Percentiles rank a stretch among this genome's conserved stretches.
Conservation (phyloP, 2,329 filamentous ascomycete genomes). For the Trichothecium sympodiale region DNA sequence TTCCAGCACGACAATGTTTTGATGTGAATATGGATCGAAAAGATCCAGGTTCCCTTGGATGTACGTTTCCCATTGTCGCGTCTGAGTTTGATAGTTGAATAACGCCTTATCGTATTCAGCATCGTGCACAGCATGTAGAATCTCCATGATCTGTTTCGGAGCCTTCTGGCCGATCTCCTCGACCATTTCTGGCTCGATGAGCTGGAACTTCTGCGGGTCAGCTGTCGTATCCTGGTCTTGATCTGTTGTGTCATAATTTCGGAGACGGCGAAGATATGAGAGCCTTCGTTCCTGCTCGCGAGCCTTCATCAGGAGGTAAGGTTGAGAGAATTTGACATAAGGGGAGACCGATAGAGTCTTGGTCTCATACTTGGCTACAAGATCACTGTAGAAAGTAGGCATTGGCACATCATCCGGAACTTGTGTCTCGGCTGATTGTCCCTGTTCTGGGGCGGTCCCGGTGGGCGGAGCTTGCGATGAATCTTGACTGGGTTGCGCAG, state of each 20-base stretch:
- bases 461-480: neutral
- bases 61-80: slow-evolving; percentile 91
- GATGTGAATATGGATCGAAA: slow-evolving; percentile 90
- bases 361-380: slow-evolving; percentile 86
- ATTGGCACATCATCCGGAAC: slow-evolving; percentile 71
- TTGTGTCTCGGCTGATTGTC: slow-evolving; percentile 18
- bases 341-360: slow-evolving; percentile 91
- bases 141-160: slow-evolving; percentile 80
- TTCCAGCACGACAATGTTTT: slow-evolving; percentile 90
- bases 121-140: slow-evolving; percentile 88
- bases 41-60: slow-evolving; percentile 78
- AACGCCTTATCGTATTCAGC: slow-evolving; percentile 93
- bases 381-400: slow-evolving; percentile 88
- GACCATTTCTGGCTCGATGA: slow-evolving; percentile 94
- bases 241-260: slow-evolving; percentile 60
- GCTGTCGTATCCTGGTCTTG: slow-evolving; percentile 47
- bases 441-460: neutral
- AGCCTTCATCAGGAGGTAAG: slow-evolving; percentile 84
- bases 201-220: slow-evolving; percentile 61
- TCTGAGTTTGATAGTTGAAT: slow-evolving; percentile 89
- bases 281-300: slow-evolving; percentile 82
- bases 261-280: slow-evolving; percentile 68
- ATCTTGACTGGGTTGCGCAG: neutral
- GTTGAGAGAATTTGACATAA: slow-evolving; percentile 90
- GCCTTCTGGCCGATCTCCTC: slow-evolving; percentile 70